Evolutionary conservation across 192 early-diverging fungal species (phyloP), one percentile per base, ranked within the genome.

Genomic region (Ramicandelaber brevisporus): DNA sequence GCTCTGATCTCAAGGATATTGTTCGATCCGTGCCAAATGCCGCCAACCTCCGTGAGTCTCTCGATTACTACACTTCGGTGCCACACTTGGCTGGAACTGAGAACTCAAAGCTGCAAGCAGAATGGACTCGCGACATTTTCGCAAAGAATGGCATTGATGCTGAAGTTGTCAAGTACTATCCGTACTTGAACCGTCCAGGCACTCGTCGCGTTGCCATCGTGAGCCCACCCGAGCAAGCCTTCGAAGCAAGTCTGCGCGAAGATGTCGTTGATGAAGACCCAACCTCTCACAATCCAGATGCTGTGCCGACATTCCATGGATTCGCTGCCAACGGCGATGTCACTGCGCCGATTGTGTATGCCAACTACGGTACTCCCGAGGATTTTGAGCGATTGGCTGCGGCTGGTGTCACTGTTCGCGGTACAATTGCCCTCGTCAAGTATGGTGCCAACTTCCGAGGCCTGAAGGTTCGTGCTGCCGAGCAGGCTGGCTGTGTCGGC

Each of bases 331-430:
- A 51, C 9, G 68, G 65, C 4, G 59, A 64, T 33, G 55, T 69
- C n/a, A 67, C 64, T 17, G 63, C 48, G 2, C 46, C 41, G 31
- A 33, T 73, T 6, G 52, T 71, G 1, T 70, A 70, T 38, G 68
- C 62, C 18, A 63, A 68, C 40, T 70, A 65, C 38, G 67, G 68
- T 31, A 35, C 42, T 3, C 13, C 28, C n/a, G 41, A 53, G 19
- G 70, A 73, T 39, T 71, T 63, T 37, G 29, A 22, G 14, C 38
- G 33, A 5, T 46, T 73, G 12, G 17, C 30, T 16, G 26, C 29
- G 2, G 34, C 35, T 6, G 51, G 53, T 0, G 42, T 70, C 7
- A 35, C 32, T 19, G 30, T 69, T 7, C 34, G 40, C 4, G 60
- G 46, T 23, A 43, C 36, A 15, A 43, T 73, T 16, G 67, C 58